Conservation (phyloP, 805 yeast genomes). For the Ogataea chonburiensis region DNA sequence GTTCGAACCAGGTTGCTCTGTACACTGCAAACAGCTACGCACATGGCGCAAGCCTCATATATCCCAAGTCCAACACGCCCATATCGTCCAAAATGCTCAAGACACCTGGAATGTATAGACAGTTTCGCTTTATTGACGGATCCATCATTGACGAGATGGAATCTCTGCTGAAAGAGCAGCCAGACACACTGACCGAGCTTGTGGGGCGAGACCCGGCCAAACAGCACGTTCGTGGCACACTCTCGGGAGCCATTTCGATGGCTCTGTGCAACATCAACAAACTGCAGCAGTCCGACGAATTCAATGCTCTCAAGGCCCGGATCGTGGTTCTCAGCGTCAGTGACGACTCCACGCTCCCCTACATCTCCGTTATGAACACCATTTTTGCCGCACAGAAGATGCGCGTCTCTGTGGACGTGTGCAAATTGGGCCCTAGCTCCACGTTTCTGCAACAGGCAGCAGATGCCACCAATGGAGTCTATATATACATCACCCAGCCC, state of each 20-base stretch:
- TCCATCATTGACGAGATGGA: constrained; percentile 61
- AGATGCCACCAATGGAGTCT: constrained; percentile 91
- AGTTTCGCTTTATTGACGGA: constrained; percentile 77
- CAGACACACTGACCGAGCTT: constrained; percentile 23
- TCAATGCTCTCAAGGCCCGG: constrained; percentile 58
- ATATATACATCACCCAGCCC: constrained; percentile 65
- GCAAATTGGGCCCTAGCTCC: constrained; percentile 69
- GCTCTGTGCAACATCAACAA: constrained; percentile 81
- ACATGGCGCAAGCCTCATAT: constrained; percentile 64
- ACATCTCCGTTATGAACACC: constrained; percentile 91
- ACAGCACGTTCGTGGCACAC: constrained; percentile 43
- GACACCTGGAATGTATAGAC: constrained; percentile 74
- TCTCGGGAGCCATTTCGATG: constrained; percentile 78
- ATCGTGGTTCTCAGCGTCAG: constrained; percentile 62
- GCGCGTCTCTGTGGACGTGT: constrained; percentile 87
- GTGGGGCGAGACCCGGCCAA: constrained; percentile 18
- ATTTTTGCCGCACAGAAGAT: constrained; percentile 94
- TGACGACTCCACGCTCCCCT: constrained; percentile 75
- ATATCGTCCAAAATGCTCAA: constrained; percentile 32
- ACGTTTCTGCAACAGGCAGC: constrained; percentile 93
- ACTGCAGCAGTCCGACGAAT: constrained; percentile 48
- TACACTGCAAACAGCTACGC: constrained; percentile 64
- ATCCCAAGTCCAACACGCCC: constrained; percentile 46
- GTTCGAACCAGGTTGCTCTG: constrained; percentile 79
- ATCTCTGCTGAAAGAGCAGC: constrained; percentile 38